phyloP scores from a whole-genome alignment of 345 rosid species.

The Cardamine chenopodiifolia region DNA sequence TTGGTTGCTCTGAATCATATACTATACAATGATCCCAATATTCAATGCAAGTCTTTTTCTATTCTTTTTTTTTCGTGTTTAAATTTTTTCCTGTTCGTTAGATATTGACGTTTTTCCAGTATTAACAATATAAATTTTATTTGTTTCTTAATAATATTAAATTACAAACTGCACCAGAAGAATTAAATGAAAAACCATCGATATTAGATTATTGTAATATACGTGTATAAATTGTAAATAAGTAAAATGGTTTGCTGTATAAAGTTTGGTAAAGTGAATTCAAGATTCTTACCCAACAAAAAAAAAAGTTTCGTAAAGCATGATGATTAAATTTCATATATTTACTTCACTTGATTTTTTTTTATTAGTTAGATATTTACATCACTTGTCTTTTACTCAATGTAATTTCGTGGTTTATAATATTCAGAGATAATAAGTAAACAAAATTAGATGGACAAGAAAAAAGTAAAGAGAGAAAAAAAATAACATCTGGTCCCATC shows the following conservation, averaged over 20 bases:
- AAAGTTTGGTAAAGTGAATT: background rate
- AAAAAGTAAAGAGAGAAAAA: background rate
- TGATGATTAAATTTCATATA: background rate
- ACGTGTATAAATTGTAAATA: background rate
- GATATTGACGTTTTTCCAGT: background rate
- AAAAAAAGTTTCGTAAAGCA: too few relatives aligned
- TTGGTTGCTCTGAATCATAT: conserved; percentile 22
- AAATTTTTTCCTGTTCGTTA: background rate
- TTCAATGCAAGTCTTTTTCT: conserved; percentile 25
- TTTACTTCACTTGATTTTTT: too few relatives aligned
- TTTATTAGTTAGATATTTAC: too few relatives aligned
- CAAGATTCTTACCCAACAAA: too few relatives aligned
- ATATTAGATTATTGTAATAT: background rate
- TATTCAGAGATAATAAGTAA: background rate
- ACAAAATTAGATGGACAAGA: background rate
- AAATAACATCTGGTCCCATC: conserved; percentile 7
- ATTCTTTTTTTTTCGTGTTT: background rate
- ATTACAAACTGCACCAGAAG: background rate
- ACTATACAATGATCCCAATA: background rate
- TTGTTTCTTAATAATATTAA: background rate
- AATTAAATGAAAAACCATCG: background rate
- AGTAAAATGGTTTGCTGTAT: background rate
- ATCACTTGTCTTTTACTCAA: conserved; percentile 5
- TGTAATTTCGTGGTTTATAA: background rate
- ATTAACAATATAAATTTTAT: background rate